phyloP scores from a whole-genome alignment of 2,329 filamentous ascomycete genomes.

The Camillea tinctor region DNA sequence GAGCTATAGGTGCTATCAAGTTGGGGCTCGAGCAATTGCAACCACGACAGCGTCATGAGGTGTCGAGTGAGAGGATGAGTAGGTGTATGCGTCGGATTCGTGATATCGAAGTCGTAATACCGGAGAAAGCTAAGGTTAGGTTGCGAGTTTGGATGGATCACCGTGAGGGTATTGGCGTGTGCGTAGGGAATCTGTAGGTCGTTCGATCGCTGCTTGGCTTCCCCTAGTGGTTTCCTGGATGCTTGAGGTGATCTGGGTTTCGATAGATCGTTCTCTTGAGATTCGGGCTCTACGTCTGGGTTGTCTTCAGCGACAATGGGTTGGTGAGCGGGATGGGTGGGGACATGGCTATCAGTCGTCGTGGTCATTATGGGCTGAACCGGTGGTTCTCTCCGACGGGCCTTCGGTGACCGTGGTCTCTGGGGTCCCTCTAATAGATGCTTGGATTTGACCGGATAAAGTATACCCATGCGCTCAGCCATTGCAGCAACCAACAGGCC shows the following conservation, averaged over 20 bases:
- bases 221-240: constrained; percentile 8
- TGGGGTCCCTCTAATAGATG: constrained; percentile 3
- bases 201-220: constrained; percentile 18
- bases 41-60: constrained; percentile 83
- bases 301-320: background rate
- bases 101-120: constrained; percentile 83
- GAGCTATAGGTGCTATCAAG: constrained; percentile 71
- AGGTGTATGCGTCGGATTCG: constrained; percentile 59
- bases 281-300: background rate
- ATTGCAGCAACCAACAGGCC: constrained; percentile 79
- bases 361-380: constrained; percentile 1
- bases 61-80: constrained; percentile 78
- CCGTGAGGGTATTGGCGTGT: constrained; percentile 71
- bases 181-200: constrained; percentile 66
- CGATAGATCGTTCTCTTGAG: constrained; percentile 1
- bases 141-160: constrained; percentile 79
- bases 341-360: background rate
- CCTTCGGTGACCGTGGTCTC: constrained; percentile 5
- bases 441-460: constrained; percentile 48
- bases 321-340: background rate
- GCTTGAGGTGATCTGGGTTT: constrained; percentile 10
- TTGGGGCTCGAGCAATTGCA: constrained; percentile 79
- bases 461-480: constrained; percentile 84
- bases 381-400: constrained; percentile 7
- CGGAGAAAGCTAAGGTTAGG: constrained; percentile 84